Evolutionary conservation across 2,329 filamentous ascomycete species (phyloP), one percentile per base, ranked within the genome.

Genomic region (Aspergillus udagawae): DNA sequence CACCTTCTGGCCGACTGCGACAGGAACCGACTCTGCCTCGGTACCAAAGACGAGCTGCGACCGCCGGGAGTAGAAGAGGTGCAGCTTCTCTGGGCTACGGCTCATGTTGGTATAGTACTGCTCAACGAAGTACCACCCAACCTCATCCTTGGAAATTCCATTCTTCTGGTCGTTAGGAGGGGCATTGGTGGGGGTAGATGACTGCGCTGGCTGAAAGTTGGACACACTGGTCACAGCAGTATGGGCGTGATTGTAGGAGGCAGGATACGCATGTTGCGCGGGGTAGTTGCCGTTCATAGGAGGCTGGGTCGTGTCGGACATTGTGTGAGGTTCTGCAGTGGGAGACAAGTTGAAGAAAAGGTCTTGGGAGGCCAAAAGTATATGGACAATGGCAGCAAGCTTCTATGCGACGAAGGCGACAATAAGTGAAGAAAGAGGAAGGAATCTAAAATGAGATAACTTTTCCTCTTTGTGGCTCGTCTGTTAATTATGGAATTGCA

Each of bases 61-160:
- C 64, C 87, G 88, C 79, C 96, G 96, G 79, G 91, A 89, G 79
- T 97, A 97, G 83, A 97, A 99, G 54, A 97, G 86, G 76, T 86
- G 93, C 69, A 99, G 89, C 79, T 94, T 95, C 73, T 96, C 92
- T 23, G 94, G 92, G 65, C 82, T 90, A 78, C 93, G 92, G 86
- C 92, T 97, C 72, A 99, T 80, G 61, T 92, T 99, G 67, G 91
- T 97, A 80, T 99, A 99, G 83, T 97, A 99, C 78, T 96, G 92
- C 84, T 97, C 92, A 58, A 99, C 94, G 68, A 99, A 99, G 80
- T 93, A 97, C 94, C 94, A 99, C 77, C 92, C 94, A 66, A 99
- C 92, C 80, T 97, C 91, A 75, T 96, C 92, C 81, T 96, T 97
- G 68, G 80, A 80, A 61, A 85, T 83, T 59, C 73, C 73, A 63